Evolutionary conservation across 768 basidiomycete species (phyloP).

Genomic region (Boletus eberwhitei): DNA sequence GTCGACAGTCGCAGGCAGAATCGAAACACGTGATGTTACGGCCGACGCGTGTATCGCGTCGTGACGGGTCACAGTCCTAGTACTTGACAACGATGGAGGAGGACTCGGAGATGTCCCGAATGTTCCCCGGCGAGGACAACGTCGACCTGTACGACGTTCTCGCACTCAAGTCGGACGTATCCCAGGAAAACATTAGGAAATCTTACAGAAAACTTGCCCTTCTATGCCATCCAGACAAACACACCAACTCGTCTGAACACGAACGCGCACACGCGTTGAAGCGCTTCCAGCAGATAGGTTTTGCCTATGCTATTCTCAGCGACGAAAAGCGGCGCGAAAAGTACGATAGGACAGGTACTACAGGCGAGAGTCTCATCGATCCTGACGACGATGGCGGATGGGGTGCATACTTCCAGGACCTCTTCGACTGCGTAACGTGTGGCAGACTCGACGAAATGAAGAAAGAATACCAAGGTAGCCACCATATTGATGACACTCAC

Average conservation of each 20-base stretch:
- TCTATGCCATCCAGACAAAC: slow-evolving; percentile 87
- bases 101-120: slow-evolving; percentile 63
- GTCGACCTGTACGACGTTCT: slow-evolving; percentile 82
- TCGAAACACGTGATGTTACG: slow-evolving; percentile 7
- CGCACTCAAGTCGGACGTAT: slow-evolving; percentile 50
- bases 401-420: slow-evolving; percentile 91
- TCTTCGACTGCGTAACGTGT: slow-evolving; percentile 85
- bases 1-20: background rate
- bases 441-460: slow-evolving; percentile 90
- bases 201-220: slow-evolving; percentile 85
- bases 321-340: slow-evolving; percentile 71
- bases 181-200: slow-evolving; percentile 68
- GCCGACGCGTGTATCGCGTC: slow-evolving; percentile 3
- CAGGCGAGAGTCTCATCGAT: slow-evolving; percentile 70
- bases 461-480: slow-evolving; percentile 81
- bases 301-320: slow-evolving; percentile 85
- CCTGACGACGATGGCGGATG: slow-evolving; percentile 79
- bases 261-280: slow-evolving; percentile 65
- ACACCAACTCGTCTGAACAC: slow-evolving; percentile 53
- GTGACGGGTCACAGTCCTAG: background rate
- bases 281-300: slow-evolving; percentile 91
- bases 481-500: background rate
- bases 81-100: slow-evolving; percentile 53
- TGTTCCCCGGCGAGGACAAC: slow-evolving; percentile 70
- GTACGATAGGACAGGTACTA: slow-evolving; percentile 86